These are phyloP conservation scores for Kockovaella imperatae DNA, from an alignment of 768 basidiomycete genomes.

Conservation along the genomic window DNA sequence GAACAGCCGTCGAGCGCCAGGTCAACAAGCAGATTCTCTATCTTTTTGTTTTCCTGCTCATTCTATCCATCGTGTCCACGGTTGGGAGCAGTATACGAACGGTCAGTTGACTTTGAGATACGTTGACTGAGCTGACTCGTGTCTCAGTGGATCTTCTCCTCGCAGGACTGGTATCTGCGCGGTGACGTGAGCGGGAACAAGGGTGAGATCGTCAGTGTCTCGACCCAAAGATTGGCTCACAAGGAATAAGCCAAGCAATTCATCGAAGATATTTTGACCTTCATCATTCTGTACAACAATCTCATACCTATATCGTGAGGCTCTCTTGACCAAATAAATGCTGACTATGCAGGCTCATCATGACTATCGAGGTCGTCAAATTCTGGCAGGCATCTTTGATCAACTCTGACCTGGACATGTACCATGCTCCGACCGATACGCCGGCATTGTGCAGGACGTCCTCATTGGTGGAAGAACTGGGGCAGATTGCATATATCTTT, in stretches of 20 bases:
- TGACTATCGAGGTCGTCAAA: conserved; percentile 99
- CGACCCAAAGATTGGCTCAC: background rate
- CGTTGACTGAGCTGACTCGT: background rate
- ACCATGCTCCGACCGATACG: conserved; percentile 87
- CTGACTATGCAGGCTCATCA: conserved; percentile 57
- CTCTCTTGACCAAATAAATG: background rate
- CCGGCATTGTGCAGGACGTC: conserved; percentile 97
- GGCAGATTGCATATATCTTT: conserved; percentile 61
- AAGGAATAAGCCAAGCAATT: conserved; percentile 10
- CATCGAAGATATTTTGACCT: conserved; percentile 75
- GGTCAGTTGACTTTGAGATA: conserved; percentile 44
- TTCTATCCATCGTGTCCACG: conserved; percentile 80
- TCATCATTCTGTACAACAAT: conserved; percentile 98
- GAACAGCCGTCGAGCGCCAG: conserved; percentile 89
- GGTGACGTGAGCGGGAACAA: conserved; percentile 45
- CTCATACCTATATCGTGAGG: conserved; percentile 86
- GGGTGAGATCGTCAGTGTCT: conserved; percentile 54
- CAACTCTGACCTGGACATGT: conserved; percentile 98
- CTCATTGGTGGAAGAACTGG: conserved; percentile 93
- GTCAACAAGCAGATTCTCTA: conserved; percentile 96
- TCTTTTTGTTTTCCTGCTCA: conserved; percentile 77
- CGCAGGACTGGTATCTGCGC: conserved; percentile 85
- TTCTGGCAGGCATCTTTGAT: conserved; percentile 95
- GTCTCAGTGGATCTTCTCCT: conserved; percentile 72
- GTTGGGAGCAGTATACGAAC: conserved; percentile 84